phyloP scores from a whole-genome alignment of 164 flowering plant genomes.

The Magnolia changhungtana region DNA sequence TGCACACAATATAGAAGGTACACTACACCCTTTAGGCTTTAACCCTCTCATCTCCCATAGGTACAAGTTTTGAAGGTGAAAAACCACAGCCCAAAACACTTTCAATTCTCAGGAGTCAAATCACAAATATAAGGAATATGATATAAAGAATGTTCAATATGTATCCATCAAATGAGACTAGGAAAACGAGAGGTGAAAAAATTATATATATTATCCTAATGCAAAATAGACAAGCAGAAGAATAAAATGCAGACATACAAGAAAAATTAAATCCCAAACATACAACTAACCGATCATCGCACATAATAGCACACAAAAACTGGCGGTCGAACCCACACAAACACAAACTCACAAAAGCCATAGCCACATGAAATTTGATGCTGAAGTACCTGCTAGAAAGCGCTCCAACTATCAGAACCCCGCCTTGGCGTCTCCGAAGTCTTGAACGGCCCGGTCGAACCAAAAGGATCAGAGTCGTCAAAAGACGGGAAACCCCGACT shows the following conservation, averaged over 20 bases:
- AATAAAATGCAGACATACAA: neutral
- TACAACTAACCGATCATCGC: neutral
- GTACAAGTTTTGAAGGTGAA: too few relatives aligned
- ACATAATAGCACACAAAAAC: neutral
- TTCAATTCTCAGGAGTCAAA: neutral
- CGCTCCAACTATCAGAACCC: slow-evolving; percentile 53
- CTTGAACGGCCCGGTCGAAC: slow-evolving; percentile 79
- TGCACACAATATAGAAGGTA: too few relatives aligned
- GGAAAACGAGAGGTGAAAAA: neutral
- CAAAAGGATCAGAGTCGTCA: slow-evolving; percentile 85
- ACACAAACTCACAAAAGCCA: neutral
- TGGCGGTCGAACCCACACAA: neutral
- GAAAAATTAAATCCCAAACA: neutral
- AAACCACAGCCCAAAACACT: neutral
- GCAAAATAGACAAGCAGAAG: neutral
- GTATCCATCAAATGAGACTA: neutral
- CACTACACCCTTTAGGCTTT: too few relatives aligned
- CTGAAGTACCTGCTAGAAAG: slow-evolving; percentile 31
- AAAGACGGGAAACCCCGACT: slow-evolving; percentile 46
- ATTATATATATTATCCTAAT: neutral
- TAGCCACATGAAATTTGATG: neutral
- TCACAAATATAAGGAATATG: neutral
- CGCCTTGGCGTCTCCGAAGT: slow-evolving; percentile 52
- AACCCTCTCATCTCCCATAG: too few relatives aligned
- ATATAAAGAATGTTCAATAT: slow-evolving; percentile 4